Conservation (phyloP, 768 basidiomycete genomes). For the Macrolepiota fuliginosa region DNA sequence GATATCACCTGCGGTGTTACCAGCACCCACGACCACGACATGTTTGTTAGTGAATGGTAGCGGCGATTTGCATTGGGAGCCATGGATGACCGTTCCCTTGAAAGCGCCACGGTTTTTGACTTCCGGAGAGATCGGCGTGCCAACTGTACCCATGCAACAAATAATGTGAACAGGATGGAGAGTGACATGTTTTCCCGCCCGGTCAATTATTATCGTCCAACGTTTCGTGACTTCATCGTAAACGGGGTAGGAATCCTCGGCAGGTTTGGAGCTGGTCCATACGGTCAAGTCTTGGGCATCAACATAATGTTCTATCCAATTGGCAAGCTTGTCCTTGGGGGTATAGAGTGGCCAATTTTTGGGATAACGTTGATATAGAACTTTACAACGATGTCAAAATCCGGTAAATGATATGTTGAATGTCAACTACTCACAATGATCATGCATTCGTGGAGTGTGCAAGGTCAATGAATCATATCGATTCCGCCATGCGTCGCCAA, state of each 20-base stretch:
- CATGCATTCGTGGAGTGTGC: conserved; percentile 7
- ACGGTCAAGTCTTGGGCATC: conserved; percentile 58
- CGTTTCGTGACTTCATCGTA: background rate
- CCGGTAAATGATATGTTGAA: background rate
- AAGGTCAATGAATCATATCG: conserved; percentile 7
- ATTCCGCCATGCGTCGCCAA: conserved; percentile 7
- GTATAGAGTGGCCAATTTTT: conserved; percentile 55
- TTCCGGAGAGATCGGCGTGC: background rate
- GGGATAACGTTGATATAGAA: conserved; percentile 38
- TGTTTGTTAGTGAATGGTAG: background rate
- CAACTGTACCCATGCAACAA: background rate
- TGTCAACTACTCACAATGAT: conserved; percentile 5
- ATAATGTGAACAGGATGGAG: background rate
- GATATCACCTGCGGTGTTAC: background rate
- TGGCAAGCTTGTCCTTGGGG: conserved; percentile 56
- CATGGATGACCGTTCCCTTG: background rate
- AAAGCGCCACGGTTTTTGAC: background rate
- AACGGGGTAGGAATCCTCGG: background rate
- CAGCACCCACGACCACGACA: background rate
- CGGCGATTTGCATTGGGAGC: background rate
- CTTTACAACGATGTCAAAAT: background rate
- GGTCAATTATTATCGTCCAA: background rate
- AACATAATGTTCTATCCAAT: conserved; percentile 65
- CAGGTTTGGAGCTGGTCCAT: conserved; percentile 38
- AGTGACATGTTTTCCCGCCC: background rate